These are phyloP conservation scores for Vickermania ingenoplastis DNA, from an alignment of 208 protist species.

Conservation along the genomic window DNA sequence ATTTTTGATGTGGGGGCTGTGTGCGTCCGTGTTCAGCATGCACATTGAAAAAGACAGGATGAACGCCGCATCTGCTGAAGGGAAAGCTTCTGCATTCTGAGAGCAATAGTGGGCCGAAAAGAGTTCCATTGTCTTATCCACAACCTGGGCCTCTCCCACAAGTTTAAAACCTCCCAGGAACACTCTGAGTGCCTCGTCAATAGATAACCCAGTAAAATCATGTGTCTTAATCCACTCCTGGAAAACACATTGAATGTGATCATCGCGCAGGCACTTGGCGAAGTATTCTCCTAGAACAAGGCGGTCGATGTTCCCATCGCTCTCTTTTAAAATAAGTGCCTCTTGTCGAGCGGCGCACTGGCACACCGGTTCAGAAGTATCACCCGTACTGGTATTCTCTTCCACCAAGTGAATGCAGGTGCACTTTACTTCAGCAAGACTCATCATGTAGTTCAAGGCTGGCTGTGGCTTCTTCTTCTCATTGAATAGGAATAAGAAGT, in stretches of 20 bases:
- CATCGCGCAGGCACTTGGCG: slow-evolving; percentile 59
- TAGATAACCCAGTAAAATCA: slow-evolving; percentile 55
- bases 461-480: slow-evolving; percentile 24
- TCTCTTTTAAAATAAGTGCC: slow-evolving; percentile 28
- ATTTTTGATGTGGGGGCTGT: slow-evolving; percentile 78
- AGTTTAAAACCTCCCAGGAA: slow-evolving; percentile 85
- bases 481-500: slow-evolving; percentile 70
- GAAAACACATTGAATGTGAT: slow-evolving; percentile 38
- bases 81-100: slow-evolving; percentile 67
- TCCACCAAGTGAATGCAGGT: background rate
- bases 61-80: slow-evolving; percentile 75
- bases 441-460: slow-evolving; percentile 53
- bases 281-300: slow-evolving; percentile 78
- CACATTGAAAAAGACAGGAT: slow-evolving; percentile 86
- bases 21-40: slow-evolving; percentile 90
- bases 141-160: slow-evolving; percentile 72
- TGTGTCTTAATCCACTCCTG: slow-evolving; percentile 76
- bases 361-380: background rate
- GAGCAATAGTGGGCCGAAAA: slow-evolving; percentile 80
- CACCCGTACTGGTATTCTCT: background rate
- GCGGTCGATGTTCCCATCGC: slow-evolving; percentile 73
- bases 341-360: background rate
- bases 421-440: slow-evolving; percentile 7
- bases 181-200: slow-evolving; percentile 72
- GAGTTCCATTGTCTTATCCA: slow-evolving; percentile 84